phyloP scores from a whole-genome alignment of 2,329 filamentous ascomycete genomes.

The Nectriaceae sp. region DNA sequence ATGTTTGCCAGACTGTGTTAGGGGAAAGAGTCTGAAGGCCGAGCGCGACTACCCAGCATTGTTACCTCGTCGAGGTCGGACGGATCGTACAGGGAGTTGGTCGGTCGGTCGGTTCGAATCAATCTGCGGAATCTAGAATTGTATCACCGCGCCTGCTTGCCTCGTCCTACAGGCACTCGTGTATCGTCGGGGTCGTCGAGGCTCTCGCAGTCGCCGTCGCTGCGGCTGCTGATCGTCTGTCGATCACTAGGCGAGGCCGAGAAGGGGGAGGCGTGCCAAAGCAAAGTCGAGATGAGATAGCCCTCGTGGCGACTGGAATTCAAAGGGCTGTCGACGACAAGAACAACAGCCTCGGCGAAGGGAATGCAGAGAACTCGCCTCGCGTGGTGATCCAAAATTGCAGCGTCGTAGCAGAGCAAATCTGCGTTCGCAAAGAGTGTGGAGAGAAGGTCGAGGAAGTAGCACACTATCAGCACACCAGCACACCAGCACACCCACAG shows the following conservation, averaged over 20 bases:
- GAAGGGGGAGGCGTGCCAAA: not conserved
- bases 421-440: no score
- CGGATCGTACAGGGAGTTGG: no score
- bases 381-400: not conserved
- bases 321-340: not conserved
- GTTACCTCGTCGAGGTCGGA: constrained; percentile 18
- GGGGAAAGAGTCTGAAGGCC: constrained; percentile 16
- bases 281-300: not conserved
- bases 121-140: no score
- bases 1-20: constrained; percentile 48
- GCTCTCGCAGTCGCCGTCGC: not conserved
- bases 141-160: no score
- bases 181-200: no score
- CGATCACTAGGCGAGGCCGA: not conserved
- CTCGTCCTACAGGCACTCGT: no score
- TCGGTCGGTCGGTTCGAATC: constrained; percentile 9
- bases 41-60: constrained; percentile 29
- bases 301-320: not conserved
- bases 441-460: not conserved
- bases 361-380: not conserved
- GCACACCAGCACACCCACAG: not conserved
- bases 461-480: not conserved
- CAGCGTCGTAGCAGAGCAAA: no score
- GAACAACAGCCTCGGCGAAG: not conserved
- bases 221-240: not conserved